These are phyloP conservation scores for Exserohilum rostratum DNA, from an alignment of 2,329 filamentous ascomycete species.

Conservation along the genomic window DNA sequence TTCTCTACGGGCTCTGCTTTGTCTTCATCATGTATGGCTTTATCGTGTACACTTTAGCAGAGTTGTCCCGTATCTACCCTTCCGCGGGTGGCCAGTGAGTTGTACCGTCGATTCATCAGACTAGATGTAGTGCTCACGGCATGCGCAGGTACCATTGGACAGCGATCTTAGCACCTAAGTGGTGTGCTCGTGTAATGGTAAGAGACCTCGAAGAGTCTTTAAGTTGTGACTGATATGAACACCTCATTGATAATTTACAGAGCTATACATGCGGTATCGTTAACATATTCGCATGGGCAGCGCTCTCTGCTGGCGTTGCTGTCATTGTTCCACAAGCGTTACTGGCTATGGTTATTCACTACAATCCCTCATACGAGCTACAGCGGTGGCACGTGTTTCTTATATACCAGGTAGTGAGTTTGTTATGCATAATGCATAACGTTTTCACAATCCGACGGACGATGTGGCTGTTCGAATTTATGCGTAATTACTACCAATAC, in stretches of 20 bases:
- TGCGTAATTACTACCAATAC: background rate
- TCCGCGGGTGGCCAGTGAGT: background rate
- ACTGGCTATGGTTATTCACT: conserved; percentile 17
- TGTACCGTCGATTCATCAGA: background rate
- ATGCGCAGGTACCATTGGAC: background rate
- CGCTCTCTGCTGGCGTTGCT: conserved; percentile 21
- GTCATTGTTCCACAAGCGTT: conserved; percentile 22
- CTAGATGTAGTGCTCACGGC: background rate
- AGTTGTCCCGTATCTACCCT: background rate
- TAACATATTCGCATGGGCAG: conserved; percentile 26
- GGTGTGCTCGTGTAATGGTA: background rate
- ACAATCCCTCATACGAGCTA: conserved; percentile 13
- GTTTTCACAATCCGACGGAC: conserved; percentile 21
- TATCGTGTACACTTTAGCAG: background rate
- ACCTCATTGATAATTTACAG: background rate
- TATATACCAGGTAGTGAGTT: conserved; percentile 20
- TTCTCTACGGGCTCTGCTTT: background rate
- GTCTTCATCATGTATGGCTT: background rate
- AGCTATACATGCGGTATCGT: conserved; percentile 24
- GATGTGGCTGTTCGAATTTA: conserved; percentile 15
- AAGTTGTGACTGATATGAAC: background rate
- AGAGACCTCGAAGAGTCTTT: background rate
- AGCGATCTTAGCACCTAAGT: background rate
- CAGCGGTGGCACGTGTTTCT: conserved; percentile 24
- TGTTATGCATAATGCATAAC: conserved; percentile 19